Evolutionary conservation across 192 early-diverging fungal genomes (phyloP).

Genomic region (Piromyces finnis): DNA sequence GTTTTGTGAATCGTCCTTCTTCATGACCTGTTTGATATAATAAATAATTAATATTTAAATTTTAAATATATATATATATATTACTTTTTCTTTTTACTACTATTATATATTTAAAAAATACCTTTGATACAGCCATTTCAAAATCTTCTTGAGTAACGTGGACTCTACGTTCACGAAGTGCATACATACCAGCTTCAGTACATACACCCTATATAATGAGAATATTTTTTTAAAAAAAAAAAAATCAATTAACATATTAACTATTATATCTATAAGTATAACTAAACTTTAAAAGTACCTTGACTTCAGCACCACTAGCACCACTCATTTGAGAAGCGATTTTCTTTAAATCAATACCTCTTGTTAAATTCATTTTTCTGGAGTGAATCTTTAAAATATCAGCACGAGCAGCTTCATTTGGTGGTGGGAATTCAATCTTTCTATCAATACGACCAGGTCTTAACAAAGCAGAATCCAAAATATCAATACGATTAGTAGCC

Average conservation of each 20-base stretch:
- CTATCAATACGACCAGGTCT: conserved; percentile 79
- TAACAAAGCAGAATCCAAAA: conserved; percentile 69
- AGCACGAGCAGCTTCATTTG: conserved; percentile 63
- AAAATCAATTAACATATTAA: neutral
- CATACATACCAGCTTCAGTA: conserved; percentile 81
- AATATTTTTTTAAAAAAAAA: conserved; percentile 2
- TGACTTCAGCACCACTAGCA: conserved; percentile 35
- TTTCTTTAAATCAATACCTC: conserved; percentile 76
- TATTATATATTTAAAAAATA: neutral
- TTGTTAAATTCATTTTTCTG: conserved; percentile 77
- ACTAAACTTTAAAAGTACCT: no score
- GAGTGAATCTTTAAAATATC: conserved; percentile 85
- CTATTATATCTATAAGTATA: no score
- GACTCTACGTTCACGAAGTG: conserved; percentile 82
- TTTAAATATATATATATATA: no score
- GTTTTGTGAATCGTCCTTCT: neutral
- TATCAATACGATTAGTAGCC: conserved; percentile 86
- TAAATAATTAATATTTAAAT: no score
- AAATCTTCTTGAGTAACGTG: conserved; percentile 99
- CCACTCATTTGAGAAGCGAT: conserved; percentile 75
- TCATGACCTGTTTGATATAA: neutral
- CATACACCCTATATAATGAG: conserved; percentile 34
- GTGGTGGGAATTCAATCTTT: conserved; percentile 83
- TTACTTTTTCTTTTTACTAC: no score
- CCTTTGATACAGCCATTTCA: neutral